Base-by-base conservation (phyloP, 2,329 filamentous ascomycete species). In the Colletotrichum chrysophilum region DNA sequence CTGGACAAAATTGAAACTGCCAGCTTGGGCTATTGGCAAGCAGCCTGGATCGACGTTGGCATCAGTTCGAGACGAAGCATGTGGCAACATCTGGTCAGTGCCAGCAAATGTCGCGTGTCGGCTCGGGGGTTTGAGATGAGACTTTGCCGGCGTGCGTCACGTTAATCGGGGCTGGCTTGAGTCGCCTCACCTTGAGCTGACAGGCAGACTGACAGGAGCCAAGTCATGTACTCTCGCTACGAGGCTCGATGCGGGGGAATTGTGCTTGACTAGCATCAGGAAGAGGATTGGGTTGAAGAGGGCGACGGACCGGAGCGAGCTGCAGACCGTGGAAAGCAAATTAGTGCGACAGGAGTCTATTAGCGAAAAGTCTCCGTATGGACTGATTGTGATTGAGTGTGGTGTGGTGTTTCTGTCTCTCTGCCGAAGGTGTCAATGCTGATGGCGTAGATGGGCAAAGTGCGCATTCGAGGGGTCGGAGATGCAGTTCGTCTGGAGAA, bases 61-160 rank as follows among this genome's bases (percentile, higher is more conserved):
- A 28, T 64, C 13, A 64, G 58, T 28, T 70, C 48, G 60, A 67
- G 68, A 34, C 72, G 32, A 56, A n/a, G 26, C 62, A 68, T 71
- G 38, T 58, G 69, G 64, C 69, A 34, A 21, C 34, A 34, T 28
- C 48, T 75, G 73, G 58, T 65, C 70, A 60, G 70, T 76, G 64
- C 64, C 30, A 34, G 21, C 32, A 32, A 60, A 16, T 61, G 34
- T 70, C 58, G 71, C 67, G 66, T 58, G 30, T 34, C 36, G 52
- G 38, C 9, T 70, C 34, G 14, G 30, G 24, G 30, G 12, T 36
- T 66, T 52, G 24, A 56, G 18, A 55, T 43, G 43, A 73, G 56
- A 69, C 70, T 26, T 36, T 43, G 64, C 70, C 36, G 56, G 38
- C 43, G 55, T 68, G 69, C 43, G 14, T 58, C 61, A 34, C 36